phyloP scores from a whole-genome alignment of 805 yeast genomes.

The Lipomyces oligophaga region DNA sequence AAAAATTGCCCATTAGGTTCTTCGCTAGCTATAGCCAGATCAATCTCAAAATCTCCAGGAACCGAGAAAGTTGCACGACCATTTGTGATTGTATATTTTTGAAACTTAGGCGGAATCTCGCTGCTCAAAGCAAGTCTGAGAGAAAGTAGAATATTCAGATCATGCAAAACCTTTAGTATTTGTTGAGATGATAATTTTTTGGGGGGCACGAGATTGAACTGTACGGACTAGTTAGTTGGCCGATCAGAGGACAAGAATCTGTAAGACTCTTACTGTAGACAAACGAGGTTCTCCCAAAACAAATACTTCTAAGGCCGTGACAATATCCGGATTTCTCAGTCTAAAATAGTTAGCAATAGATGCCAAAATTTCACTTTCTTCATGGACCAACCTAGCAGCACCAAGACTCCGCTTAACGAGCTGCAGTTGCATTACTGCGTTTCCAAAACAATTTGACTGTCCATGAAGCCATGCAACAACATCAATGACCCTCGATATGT shows the following conservation, averaged over 20 bases:
- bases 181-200: conserved; percentile 51
- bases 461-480: conserved; percentile 81
- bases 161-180: conserved; percentile 57
- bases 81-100: conserved; percentile 61
- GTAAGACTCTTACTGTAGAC: conserved; percentile 13
- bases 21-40: conserved; percentile 70
- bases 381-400: conserved; percentile 59
- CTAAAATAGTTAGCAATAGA: not conserved
- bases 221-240: not conserved
- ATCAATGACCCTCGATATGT: conserved; percentile 74
- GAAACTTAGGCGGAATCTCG: conserved; percentile 59
- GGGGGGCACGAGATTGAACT: conserved; percentile 43
- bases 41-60: conserved; percentile 63
- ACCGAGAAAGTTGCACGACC: conserved; percentile 72
- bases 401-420: conserved; percentile 66
- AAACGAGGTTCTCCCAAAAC: conserved; percentile 48
- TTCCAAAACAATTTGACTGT: conserved; percentile 66
- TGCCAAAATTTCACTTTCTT: not conserved
- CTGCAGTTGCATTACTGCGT: conserved; percentile 61
- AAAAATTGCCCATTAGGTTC: conserved; percentile 63
- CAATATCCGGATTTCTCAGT: conserved; percentile 83
- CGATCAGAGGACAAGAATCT: not conserved
- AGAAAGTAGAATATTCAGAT: conserved; percentile 68
- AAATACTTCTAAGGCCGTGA: conserved; percentile 82
- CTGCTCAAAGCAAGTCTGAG: conserved; percentile 65